phyloP scores from a whole-genome alignment of 306 rosid genomes.

The Clitoria ternatea region DNA sequence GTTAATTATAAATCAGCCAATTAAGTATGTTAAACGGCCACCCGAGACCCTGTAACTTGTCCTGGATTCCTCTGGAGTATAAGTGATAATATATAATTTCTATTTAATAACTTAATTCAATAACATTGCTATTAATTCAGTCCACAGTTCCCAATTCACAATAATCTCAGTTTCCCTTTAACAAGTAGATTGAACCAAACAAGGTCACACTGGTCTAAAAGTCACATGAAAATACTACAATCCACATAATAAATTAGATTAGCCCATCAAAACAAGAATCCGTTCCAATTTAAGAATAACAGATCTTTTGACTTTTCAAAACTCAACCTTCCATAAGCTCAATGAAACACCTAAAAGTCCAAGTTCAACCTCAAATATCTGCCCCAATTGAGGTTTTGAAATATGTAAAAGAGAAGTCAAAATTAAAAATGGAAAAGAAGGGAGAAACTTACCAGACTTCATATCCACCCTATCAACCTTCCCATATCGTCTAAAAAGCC shows the following conservation, averaged over 20 bases:
- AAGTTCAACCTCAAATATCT: slow-evolving; percentile 14
- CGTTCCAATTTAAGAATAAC: neutral
- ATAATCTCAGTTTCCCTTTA: neutral
- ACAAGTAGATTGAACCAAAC: neutral
- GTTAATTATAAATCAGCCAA: slow-evolving; percentile 3
- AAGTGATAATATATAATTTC: neutral
- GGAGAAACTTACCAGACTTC: slow-evolving; percentile 85
- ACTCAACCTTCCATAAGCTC: neutral
- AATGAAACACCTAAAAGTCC: neutral
- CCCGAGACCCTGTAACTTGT: neutral
- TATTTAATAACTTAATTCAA: neutral
- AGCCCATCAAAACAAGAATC: neutral
- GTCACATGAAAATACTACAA: neutral
- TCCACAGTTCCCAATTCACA: neutral
- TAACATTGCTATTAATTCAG: neutral
- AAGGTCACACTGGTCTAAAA: neutral
- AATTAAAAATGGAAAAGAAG: neutral
- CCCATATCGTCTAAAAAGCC: slow-evolving; percentile 89
- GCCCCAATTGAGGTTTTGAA: too few relatives aligned
- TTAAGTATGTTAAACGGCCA: neutral
- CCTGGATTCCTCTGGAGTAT: neutral
- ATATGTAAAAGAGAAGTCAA: neutral
- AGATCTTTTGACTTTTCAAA: neutral
- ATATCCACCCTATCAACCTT: slow-evolving; percentile 98
- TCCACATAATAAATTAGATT: neutral